Percentiles rank a stretch among this genome's conserved stretches.
Evolutionary conservation across 2,329 filamentous ascomycete species (phyloP).

Genomic region (Diaporthe sp.): DNA sequence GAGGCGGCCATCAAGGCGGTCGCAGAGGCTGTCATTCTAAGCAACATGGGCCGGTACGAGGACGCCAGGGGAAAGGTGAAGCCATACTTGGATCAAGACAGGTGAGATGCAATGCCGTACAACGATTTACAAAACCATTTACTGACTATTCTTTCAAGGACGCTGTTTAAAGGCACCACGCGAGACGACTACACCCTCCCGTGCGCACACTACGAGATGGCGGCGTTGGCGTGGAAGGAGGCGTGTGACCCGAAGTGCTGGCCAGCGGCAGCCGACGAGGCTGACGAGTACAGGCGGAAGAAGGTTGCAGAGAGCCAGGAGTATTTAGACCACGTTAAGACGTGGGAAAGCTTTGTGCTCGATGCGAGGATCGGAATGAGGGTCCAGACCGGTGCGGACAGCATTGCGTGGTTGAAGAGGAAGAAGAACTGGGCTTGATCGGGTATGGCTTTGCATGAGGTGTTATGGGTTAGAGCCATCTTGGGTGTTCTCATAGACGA

Average conservation of each 20-base stretch:
- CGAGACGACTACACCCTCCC: slow-evolving; percentile 81
- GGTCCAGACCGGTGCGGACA: slow-evolving; percentile 77
- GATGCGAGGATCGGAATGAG: slow-evolving; percentile 83
- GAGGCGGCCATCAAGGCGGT: slow-evolving; percentile 76
- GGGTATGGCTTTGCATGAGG: not conserved
- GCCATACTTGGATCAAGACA: slow-evolving; percentile 75
- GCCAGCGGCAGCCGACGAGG: slow-evolving; percentile 44
- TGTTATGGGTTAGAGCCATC: not conserved
- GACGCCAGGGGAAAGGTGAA: slow-evolving; percentile 77
- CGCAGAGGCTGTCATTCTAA: slow-evolving; percentile 74
- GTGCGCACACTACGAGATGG: slow-evolving; percentile 88
- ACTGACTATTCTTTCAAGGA: slow-evolving; percentile 51
- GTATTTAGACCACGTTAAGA: slow-evolving; percentile 76
- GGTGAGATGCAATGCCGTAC: slow-evolving; percentile 55
- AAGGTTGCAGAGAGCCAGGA: slow-evolving; percentile 73
- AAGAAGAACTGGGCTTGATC: slow-evolving; percentile 55
- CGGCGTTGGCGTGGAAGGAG: slow-evolving; percentile 84
- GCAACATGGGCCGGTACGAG: slow-evolving; percentile 71
- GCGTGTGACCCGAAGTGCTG: slow-evolving; percentile 56
- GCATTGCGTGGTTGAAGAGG: slow-evolving; percentile 67
- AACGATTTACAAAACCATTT: not conserved
- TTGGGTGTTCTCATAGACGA: not conserved
- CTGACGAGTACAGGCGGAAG: slow-evolving; percentile 55
- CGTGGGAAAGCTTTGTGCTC: slow-evolving; percentile 79
- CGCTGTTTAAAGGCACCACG: slow-evolving; percentile 68